Percentiles rank a stretch among this genome's conserved stretches.
These are phyloP conservation scores for Solanum piurae DNA, from an alignment of 257 asterid genomes.

Conservation along the genomic window DNA sequence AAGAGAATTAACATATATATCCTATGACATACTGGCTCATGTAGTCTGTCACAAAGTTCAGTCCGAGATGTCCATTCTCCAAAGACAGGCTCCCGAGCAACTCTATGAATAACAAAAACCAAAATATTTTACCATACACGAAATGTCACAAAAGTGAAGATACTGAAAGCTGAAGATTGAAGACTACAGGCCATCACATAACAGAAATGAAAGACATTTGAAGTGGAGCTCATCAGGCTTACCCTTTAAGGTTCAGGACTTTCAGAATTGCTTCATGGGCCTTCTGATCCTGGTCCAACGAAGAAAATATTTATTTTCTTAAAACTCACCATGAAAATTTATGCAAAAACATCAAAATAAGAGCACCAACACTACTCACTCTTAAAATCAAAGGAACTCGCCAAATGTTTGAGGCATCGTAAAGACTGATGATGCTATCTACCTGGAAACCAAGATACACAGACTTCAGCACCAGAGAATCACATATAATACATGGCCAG, in stretches of 20 bases:
- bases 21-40: conserved; percentile 43
- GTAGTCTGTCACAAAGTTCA: conserved; percentile 41
- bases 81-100: conserved; percentile 39
- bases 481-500: background rate
- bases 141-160: background rate
- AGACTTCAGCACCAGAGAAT: background rate
- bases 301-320: background rate
- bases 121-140: background rate
- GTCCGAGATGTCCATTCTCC: conserved; percentile 67
- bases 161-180: background rate
- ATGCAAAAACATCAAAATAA: background rate
- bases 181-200: background rate
- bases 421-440: conserved; percentile 51
- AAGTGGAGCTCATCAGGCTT: conserved; percentile 19
- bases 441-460: conserved; percentile 19
- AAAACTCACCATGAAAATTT: background rate
- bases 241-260: conserved; percentile 57
- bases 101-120: conserved; percentile 13
- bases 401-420: conserved; percentile 73
- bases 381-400: conserved; percentile 55
- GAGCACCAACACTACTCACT: conserved; percentile 24
- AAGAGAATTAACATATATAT: conserved; percentile 1
- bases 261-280: conserved; percentile 73
- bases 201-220: background rate
- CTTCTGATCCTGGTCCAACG: conserved; percentile 44